Evolutionary conservation across 2,329 filamentous ascomycete genomes (phyloP), one percentile per base, ranked within the genome.

Genomic region (Botryotinia globosa): DNA sequence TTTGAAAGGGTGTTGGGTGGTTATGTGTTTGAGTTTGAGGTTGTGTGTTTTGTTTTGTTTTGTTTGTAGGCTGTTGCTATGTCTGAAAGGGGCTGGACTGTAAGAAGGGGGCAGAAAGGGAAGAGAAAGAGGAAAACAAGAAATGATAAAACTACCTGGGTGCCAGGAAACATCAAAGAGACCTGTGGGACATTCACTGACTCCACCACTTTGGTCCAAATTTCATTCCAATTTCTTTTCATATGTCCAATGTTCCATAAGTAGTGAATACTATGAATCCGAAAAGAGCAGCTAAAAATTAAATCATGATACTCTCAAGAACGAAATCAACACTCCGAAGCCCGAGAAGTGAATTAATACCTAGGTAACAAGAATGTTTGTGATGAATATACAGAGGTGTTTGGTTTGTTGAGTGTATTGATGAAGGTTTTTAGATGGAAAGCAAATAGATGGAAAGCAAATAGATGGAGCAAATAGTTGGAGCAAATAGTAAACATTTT

Each of bases 231-330:
- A 56, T 29, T 7, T n/a, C 51, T 7, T 29, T 16, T 54, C 2
- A 0, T 16, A 7, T 0, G 3, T 22, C 29, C 12, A 9, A 4
- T 34, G 6, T 22, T 2, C 16, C 7, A 58, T 2, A 10, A 12
- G 2, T 10, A 39, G 56, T 59, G 56, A 56, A 56, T 56, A 7
- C 18, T 54, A n/a, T 5, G 2, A 12, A 16, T n/a, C 0, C 25
- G 25, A 54, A 54, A n/a, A n/a, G 48, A 54, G 25, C n/a, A n/a
- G 5, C 8, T 56, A 2, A 0, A 56, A 29, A 18, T 29, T 3
- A 32, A 7, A 56, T 56, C 25, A 29, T 56, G 51, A 32, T n/a
- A 16, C 5, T 12, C 6, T n/a, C 12, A n/a, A 56, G 25, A 56
- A 1, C 1, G n/a, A 14, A 29, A 9, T 18, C 14, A 16, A 16